Base-by-base conservation (phyloP, 2,329 filamentous ascomycete species). In the Lachnellula subtilissima region DNA sequence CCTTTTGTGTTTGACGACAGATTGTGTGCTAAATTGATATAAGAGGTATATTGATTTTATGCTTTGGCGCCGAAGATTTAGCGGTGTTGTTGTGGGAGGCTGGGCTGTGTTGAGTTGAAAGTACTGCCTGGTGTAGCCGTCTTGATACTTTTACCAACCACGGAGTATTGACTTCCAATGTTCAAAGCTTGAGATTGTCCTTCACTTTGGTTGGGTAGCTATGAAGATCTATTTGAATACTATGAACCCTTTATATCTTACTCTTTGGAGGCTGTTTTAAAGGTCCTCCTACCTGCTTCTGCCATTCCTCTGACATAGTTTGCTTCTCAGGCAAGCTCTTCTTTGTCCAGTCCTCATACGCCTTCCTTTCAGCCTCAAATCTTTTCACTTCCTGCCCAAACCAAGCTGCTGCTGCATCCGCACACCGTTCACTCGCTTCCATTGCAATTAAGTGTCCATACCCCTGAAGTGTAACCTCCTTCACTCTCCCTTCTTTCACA, bases 371-470 rank as follows among this genome's bases (percentile, higher is more conserved):
- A 2, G 66, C 70, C 60, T 76, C 73, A 83, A 85, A 88, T 28
- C 75, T 70, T 43, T 72, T 68, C 60, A 88, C 61, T 68, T 87
- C 83, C n/a, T 67, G 65, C 0, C 70, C 76, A 54, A 89, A 70
- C 77, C 84, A 89, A 25, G 69, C 67, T 0, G 79, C 80, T 0
- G 81, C 78, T 17, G 80, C 71, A 56, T 80, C 75, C 1, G 90
- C 92, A 59, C 86, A 88, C 65, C 82, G 76, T 2, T 66, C 74
- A 0, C 89, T 88, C 40, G 82, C 80, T 72, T 96, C 91, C 82
- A 96, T 89, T 0, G 92, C 87, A 28, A 97, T 82, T 43, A 97
- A 72, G 71, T 97, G 93, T 0, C 92, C 91, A 5, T 79, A 77
- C 0, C 79, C 80, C 28, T 86, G 73, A 7, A 94, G 72, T 15